Base-by-base conservation (phyloP, 805 yeast genomes). In the Saccharomycopsis sp. region DNA sequence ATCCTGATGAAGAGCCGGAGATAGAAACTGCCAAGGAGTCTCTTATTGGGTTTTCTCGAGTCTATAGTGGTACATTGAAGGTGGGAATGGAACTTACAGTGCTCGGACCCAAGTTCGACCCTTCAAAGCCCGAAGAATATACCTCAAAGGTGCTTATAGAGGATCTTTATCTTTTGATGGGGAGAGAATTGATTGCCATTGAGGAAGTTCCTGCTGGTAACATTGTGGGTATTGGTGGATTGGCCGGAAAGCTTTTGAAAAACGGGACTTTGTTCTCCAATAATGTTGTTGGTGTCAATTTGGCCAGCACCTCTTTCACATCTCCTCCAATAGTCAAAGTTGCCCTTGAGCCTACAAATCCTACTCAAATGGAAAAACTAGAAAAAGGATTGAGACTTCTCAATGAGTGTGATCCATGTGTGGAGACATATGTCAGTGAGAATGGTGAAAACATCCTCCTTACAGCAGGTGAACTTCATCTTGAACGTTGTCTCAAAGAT, bases 391-490 rank as follows among this genome's bases (percentile, higher is more conserved):
- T 94, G 59, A 83, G 83, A 63, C 73, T 89, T 58, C 75, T 94
- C 47, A 84, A 91, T 56, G 85, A 84, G 64, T 92, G 97, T 0
- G 99, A 94, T 71, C 97, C 99, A 0, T 92, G 97, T 65, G 95
- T 91, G 20, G 90, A 89, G 64, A 86, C 91, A 57, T 87, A 81
- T 65, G 76, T 90, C 50, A 91, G 89, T 65, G 97, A 89, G 59
- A 83, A 85, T 7, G 99, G 99, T 58, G 99, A 94, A 71, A 88
- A 89, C 64, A 91, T 94, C 63, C 75, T 94, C 64, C 89, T 96
- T 51, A 91, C 96, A 8, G 97, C 99, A 8, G 99, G 99, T 53
- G 99, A 94, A 71, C 76, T 94, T 62, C 99, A 94, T 74, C 75
- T 94, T 48, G 99, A 94, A 67, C 80, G 99, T 67, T 94, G 99